Base-by-base conservation (phyloP, 75 land plant genomes). In the Pseudotsuga menziesii region DNA sequence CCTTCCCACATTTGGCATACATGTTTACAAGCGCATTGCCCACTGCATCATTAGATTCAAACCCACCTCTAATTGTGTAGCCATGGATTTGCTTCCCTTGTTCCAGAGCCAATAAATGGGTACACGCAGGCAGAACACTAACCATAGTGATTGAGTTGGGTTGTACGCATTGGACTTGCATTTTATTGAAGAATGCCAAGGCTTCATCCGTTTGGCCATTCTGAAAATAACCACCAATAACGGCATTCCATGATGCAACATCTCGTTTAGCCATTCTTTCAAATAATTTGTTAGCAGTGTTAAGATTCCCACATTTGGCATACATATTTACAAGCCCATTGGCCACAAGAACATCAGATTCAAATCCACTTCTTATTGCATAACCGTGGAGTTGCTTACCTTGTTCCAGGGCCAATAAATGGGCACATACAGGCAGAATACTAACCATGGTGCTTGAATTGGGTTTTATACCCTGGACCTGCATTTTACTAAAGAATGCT, bases 371-470 rank as follows among this genome's bases (percentile, higher is more conserved):
- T 62, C 55, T 32, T 2, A 88, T 64, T 1, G 78, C 78, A 39
- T 74, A 12, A 0, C 83, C 83, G 78, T 91, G 93, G 27, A 91
- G 73, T 52, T 85, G 87, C 25, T 57, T 27, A 61, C 93, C 93
- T 35, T 35, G 36, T 35, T 35, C 36, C 3, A 35, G 36, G 3
- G 36, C 36, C 36, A 35, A 35, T 35, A 35, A 35, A 35, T 35
- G 36, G 36, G 36, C 36, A 35, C 36, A 35, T 35, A 35, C 36
- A 35, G 36, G 36, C 36, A 35, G 36, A 35, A 35, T 4, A 35
- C 36, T 35, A 35, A 35, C 36, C 36, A 35, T 2, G 36, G 36
- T 35, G 3, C 36, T 35, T 35, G 36, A 35, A 4, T 35, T 35
- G 0, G 36, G 36, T 35, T 35, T 35, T 35, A 35, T 35, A 35